Base-by-base conservation (phyloP, 352 stramenopile genomes). In the Pythium brassicae region DNA sequence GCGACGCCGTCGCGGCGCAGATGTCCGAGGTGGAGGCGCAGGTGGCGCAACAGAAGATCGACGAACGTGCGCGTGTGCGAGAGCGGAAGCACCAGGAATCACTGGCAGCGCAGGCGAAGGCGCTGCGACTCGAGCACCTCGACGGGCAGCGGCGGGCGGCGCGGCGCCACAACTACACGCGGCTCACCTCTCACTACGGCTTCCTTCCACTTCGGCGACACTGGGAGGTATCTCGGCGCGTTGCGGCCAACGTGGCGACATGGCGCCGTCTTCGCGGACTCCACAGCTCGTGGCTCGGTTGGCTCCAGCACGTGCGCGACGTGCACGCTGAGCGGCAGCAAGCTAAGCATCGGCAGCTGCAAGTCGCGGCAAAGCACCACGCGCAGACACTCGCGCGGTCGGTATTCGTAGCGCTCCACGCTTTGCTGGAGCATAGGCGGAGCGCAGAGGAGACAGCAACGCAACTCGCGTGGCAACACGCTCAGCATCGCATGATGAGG, bases 131-230 rank as follows among this genome's bases (percentile, higher is more conserved):
- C 1, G 63, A 86, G 6, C 47, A 72, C 7, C 34, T 71, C 27
- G 50, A 68, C 9, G 60, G 59, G 32, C 66, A 83, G 50, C 26
- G 43, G 9, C 55, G 68, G 10, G 57, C 61, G 5, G 70, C 74
- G 0, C 54, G 34, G 1, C 59, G 61, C 15, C 71, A 81, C 62
- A 63, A 83, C 50, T 59, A 59, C 14, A 50, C 52, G 14, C 75
- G 76, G 10, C 46, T 89, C 23, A 37, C 84, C 7, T 74, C 66
- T 37, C 75, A 76, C 63, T 87, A 84, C 48, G 77, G 61, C 1
- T 66, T 83, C 19, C 26, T 66, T 15, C 75, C 75, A 7, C 84
- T 79, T 61, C 59, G 68, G 49, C 65, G 66, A 17, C 52, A 72
- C 20, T 71, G 71, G 44, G 39, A 55, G 17, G 35, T 54, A 4